A percentile compares a stretch with the other conserved stretches of the same genome.
phyloP scores from a whole-genome alignment of 2,329 filamentous ascomycete species.

The Monosporascus ibericus region DNA sequence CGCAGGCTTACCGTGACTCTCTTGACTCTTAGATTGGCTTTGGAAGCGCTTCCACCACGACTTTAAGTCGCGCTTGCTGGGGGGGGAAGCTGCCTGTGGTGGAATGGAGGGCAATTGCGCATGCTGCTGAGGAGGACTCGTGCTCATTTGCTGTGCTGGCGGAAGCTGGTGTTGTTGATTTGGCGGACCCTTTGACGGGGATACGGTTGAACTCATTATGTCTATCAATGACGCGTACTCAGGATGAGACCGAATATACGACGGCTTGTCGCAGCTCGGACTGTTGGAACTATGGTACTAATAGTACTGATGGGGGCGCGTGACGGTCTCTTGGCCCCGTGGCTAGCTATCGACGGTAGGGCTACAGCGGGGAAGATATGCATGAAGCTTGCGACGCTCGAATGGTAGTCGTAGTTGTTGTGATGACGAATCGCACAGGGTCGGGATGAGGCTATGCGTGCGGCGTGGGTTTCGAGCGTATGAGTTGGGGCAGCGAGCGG shows the following conservation, averaged over 20 bases:
- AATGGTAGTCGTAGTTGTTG: not conserved
- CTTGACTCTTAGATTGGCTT: conserved; percentile 53
- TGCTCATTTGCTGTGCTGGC: conserved; percentile 5
- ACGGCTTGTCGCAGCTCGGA: not conserved
- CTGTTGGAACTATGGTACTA: not conserved
- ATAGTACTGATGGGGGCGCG: not conserved
- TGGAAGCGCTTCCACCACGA: conserved; percentile 99
- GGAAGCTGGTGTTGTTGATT: conserved; percentile 3
- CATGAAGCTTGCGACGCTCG: not conserved
- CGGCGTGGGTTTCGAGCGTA: not conserved
- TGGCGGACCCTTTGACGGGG: conserved; percentile 19
- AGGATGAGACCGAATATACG: conserved; percentile 11
- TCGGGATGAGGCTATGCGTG: not conserved
- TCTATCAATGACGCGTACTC: conserved; percentile 24
- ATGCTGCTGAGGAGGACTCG: conserved; percentile 19
- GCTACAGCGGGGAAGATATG: not conserved
- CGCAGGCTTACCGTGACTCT: conserved; percentile 48
- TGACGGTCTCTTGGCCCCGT: not conserved
- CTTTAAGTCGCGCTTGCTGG: conserved; percentile 79
- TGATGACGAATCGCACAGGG: not conserved
- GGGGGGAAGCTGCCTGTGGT: conserved; percentile 51
- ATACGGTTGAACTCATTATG: conserved; percentile 26
- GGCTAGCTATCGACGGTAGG: not conserved
- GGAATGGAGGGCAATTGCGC: conserved; percentile 30
- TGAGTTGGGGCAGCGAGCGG: not conserved